Conservation (phyloP, 2,329 filamentous ascomycete genomes). For the Xylariales sp. region DNA sequence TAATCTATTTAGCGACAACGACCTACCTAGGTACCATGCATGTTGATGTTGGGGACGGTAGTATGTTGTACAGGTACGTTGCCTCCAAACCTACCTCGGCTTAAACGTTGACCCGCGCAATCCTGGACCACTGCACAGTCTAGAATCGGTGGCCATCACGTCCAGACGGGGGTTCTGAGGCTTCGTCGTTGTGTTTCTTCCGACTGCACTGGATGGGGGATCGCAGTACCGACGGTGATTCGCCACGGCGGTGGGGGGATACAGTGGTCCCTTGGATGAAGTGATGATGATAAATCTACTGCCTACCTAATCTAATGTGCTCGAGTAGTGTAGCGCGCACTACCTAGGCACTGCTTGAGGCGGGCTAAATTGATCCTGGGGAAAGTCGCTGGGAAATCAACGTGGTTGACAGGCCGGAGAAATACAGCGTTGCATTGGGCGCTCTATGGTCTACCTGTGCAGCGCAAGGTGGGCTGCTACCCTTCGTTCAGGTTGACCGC, state of each 20-base stretch:
- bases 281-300: slow-evolving; percentile 47
- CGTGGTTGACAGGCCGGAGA: slow-evolving; percentile 41
- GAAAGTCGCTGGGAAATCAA: slow-evolving; percentile 38
- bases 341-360: slow-evolving; percentile 27
- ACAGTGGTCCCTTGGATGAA: slow-evolving; percentile 35
- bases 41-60: neutral
- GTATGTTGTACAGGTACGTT: slow-evolving; percentile 15
- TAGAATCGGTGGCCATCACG: slow-evolving; percentile 23
- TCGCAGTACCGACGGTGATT: slow-evolving; percentile 25
- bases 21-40: neutral
- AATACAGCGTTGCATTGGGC: slow-evolving; percentile 41
- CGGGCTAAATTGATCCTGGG: slow-evolving; percentile 28
- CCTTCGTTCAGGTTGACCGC: slow-evolving; percentile 4
- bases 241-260: slow-evolving; percentile 21
- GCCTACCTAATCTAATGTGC: neutral
- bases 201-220: slow-evolving; percentile 30
- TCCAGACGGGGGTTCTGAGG: slow-evolving; percentile 10
- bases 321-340: no score
- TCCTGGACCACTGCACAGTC: slow-evolving; percentile 21
- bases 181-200: slow-evolving; percentile 2
- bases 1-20: slow-evolving; percentile 4
- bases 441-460: slow-evolving; percentile 29
- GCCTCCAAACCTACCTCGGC: slow-evolving; percentile 25
- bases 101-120: slow-evolving; percentile 27
- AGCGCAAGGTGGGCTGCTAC: slow-evolving; percentile 20